phyloP scores from a whole-genome alignment of 306 rosid genomes.

The Crotalaria pallida region DNA sequence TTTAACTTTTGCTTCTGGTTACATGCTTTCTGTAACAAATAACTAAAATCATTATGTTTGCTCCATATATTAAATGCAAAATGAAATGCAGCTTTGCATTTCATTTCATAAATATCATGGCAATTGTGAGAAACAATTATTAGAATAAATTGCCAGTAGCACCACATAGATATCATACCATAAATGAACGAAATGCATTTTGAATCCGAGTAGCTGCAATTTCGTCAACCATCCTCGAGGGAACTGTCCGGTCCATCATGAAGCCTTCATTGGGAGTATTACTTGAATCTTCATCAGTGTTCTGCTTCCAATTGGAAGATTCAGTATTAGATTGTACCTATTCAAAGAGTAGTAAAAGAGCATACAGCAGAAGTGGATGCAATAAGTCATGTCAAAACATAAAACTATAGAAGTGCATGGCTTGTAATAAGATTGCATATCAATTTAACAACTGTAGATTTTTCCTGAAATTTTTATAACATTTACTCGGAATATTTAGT shows the following conservation, averaged over 20 bases:
- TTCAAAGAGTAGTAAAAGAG: slow-evolving; percentile 7
- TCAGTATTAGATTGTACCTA: slow-evolving; percentile 30
- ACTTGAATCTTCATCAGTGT: slow-evolving; percentile 27
- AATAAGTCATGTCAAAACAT: neutral
- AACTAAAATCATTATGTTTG: neutral
- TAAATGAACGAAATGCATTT: slow-evolving; percentile 61
- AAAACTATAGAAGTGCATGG: neutral
- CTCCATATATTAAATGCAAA: neutral
- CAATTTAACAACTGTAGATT: neutral
- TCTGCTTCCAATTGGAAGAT: slow-evolving; percentile 7
- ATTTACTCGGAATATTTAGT: neutral
- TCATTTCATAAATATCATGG: neutral
- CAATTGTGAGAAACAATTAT: neutral
- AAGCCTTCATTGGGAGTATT: slow-evolving; percentile 26
- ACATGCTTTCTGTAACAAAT: neutral
- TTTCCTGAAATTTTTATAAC: neutral
- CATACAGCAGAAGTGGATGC: neutral
- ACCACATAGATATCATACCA: slow-evolving; percentile 27
- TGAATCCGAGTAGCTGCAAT: slow-evolving; percentile 68
- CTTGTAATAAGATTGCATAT: neutral
- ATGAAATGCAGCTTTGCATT: neutral
- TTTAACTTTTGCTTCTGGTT: neutral
- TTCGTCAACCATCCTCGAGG: slow-evolving; percentile 33
- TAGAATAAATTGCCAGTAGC: neutral
- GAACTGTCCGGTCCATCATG: slow-evolving; percentile 21